phyloP scores from a whole-genome alignment of 129 eudicot species.

The Cynara cardunculus region DNA sequence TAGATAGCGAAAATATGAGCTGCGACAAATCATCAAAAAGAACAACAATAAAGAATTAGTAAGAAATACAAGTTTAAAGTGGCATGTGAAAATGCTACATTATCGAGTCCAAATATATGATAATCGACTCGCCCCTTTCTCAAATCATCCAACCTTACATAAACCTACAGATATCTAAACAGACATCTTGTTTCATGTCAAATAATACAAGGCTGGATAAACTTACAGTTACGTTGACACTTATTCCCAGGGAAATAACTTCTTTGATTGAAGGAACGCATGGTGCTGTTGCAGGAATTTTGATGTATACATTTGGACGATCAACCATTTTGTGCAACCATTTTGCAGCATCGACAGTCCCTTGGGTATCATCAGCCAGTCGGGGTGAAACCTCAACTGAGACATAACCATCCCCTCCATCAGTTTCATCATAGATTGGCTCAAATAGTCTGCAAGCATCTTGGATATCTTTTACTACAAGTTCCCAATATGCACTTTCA shows the following conservation, averaged over 20 bases:
- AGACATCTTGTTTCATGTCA: not conserved
- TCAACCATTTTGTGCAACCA: constrained; percentile 83
- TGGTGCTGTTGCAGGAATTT: constrained; percentile 92
- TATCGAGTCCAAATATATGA: not conserved
- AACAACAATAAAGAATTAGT: not conserved
- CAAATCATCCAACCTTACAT: not conserved
- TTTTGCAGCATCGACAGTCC: constrained; percentile 91
- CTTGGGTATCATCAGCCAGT: constrained; percentile 90
- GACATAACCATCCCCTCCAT: constrained; percentile 92
- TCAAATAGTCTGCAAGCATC: constrained; percentile 97
- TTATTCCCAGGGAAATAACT: constrained; percentile 80
- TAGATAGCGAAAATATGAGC: constrained; percentile 89
- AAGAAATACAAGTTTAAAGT: not conserved
- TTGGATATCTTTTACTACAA: constrained; percentile 94
- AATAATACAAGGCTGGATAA: constrained; percentile 1
- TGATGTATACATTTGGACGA: constrained; percentile 88
- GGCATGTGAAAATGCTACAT: not conserved
- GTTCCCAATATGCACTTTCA: constrained; percentile 97
- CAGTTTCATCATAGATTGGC: constrained; percentile 80
- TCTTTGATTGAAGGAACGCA: constrained; percentile 91
- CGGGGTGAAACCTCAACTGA: constrained; percentile 98
- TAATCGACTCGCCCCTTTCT: not conserved
- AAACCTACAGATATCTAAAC: not conserved
- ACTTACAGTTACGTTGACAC: constrained; percentile 97
- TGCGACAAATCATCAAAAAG: constrained; percentile 30